A percentile compares a stretch with the other conserved stretches of the same genome.
phyloP scores from a whole-genome alignment of 305 asterid species.

The Solanum chacoense region DNA sequence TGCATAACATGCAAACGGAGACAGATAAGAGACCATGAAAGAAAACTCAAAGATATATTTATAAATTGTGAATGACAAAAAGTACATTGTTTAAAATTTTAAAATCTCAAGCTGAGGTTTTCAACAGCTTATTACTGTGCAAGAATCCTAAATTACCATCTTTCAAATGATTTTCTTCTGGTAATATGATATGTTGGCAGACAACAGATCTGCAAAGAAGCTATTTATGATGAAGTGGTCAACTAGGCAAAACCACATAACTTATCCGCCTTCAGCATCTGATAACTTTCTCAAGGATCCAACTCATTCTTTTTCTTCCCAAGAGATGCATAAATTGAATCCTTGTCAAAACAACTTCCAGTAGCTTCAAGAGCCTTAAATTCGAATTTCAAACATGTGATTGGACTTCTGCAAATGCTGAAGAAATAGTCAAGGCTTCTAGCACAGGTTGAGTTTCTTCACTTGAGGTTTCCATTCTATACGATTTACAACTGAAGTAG shows the following conservation, averaged over 20 bases:
- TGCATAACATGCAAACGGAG: background rate
- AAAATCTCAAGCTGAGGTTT: background rate
- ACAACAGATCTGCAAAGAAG: background rate
- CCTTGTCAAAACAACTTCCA: background rate
- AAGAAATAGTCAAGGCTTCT: conserved; percentile 40
- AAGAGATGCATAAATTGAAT: background rate
- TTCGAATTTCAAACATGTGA: background rate
- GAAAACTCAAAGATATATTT: background rate
- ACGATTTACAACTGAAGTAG: conserved; percentile 92
- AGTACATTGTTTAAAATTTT: background rate
- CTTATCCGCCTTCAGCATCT: background rate
- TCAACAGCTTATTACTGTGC: background rate
- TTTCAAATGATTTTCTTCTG: background rate
- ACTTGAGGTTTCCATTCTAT: conserved; percentile 49
- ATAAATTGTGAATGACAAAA: background rate
- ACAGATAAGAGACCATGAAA: background rate
- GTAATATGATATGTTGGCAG: background rate
- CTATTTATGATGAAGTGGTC: background rate
- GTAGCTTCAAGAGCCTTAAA: background rate
- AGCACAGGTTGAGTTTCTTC: conserved; percentile 46
- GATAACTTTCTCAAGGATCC: background rate
- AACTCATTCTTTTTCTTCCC: background rate
- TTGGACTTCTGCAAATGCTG: conserved; percentile 24
- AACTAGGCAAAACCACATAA: background rate
- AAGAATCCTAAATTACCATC: background rate